phyloP scores from a whole-genome alignment of 1,139 yeast genomes.

The Wickerhamomyces sp. region DNA sequence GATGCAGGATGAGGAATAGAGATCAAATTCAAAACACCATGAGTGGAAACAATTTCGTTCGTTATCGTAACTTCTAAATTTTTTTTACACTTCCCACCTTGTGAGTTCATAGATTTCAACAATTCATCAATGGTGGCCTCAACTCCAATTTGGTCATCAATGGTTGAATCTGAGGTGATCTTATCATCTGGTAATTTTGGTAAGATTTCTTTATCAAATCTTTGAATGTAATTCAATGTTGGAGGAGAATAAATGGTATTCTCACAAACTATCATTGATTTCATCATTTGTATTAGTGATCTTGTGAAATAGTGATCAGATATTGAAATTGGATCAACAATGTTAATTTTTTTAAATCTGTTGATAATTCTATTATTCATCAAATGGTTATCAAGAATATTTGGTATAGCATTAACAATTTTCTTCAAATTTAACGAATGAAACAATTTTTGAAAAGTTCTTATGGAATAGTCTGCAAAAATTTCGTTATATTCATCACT shows the following conservation, averaged over 20 bases:
- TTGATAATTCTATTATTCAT: constrained; percentile 6
- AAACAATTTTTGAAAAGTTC: constrained; percentile 10
- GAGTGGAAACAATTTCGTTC: constrained; percentile 2
- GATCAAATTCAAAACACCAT: constrained; percentile 7
- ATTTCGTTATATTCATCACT: constrained; percentile 4
- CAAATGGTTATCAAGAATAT: constrained; percentile 12
- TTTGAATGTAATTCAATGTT: constrained; percentile 6
- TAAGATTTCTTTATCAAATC: constrained; percentile 8
- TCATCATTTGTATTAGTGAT: constrained; percentile 6
- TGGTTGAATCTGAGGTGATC: constrained; percentile 6
- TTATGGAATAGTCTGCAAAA: constrained; percentile 16
- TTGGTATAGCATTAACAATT: constrained; percentile 10
- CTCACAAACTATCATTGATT: constrained; percentile 9
- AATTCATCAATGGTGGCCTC: constrained; percentile 6
- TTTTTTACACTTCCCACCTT: not conserved
- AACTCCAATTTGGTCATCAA: constrained; percentile 2
- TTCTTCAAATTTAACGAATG: constrained; percentile 12
- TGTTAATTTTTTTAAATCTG: constrained; percentile 7
- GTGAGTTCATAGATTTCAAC: constrained; percentile 1
- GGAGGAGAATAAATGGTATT: constrained; percentile 11
- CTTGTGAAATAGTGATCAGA: constrained; percentile 14
- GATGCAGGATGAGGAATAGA: constrained; percentile 17
- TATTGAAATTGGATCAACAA: constrained; percentile 15
- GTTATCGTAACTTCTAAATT: constrained; percentile 4
- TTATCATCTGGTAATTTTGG: constrained; percentile 7